Conservation (phyloP, 768 basidiomycete genomes). For the Trametes gibbosa region DNA sequence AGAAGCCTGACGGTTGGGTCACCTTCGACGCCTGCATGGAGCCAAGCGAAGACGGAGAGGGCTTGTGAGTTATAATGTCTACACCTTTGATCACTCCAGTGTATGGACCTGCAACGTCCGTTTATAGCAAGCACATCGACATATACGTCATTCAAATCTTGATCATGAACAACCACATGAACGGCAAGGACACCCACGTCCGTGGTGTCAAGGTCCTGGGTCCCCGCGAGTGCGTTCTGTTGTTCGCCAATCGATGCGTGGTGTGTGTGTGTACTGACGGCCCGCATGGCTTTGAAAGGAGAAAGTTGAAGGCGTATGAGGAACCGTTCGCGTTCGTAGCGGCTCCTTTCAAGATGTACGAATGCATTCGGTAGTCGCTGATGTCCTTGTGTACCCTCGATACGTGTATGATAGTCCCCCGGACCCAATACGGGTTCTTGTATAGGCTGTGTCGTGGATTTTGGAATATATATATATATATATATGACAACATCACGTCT, state of each 20-base stretch:
- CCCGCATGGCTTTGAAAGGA: not conserved
- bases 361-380: slow-evolving; percentile 58
- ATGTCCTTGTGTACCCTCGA: not conserved
- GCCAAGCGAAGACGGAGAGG: slow-evolving; percentile 73
- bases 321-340: slow-evolving; percentile 73
- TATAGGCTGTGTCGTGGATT: too few species aligned
- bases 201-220: slow-evolving; percentile 88
- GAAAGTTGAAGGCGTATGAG: slow-evolving; percentile 39
- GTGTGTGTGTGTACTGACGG: not conserved
- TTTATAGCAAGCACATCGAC: slow-evolving; percentile 73
- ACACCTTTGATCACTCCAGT: not conserved
- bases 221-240: slow-evolving; percentile 64
- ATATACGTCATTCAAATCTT: slow-evolving; percentile 91
- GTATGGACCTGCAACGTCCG: not conserved
- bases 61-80: slow-evolving; percentile 58
- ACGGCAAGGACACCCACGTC: slow-evolving; percentile 98
- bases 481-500: too few species aligned
- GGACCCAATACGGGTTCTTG: too few species aligned
- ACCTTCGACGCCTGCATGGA: slow-evolving; percentile 83
- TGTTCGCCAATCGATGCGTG: not conserved
- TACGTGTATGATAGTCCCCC: not conserved
- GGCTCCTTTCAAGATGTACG: slow-evolving; percentile 70
- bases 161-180: slow-evolving; percentile 92
- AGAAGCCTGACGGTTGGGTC: slow-evolving; percentile 94
- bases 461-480: too few species aligned